Percentiles rank a stretch among this genome's conserved stretches.
Conservation (phyloP, 345 rosid genomes). For the Tarenaya hassleriana region DNA sequence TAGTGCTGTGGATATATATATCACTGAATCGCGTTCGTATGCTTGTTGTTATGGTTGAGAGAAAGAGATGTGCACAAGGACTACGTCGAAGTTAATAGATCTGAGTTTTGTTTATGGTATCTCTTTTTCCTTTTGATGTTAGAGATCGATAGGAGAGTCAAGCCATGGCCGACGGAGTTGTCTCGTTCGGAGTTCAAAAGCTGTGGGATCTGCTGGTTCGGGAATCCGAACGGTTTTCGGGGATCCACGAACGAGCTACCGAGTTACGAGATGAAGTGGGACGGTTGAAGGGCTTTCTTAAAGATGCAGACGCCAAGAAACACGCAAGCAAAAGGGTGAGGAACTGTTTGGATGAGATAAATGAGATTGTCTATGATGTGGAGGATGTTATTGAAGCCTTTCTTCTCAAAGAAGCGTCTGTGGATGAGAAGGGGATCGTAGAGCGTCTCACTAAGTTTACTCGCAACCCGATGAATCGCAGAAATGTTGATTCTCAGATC, state of each 20-base stretch:
- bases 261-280: constrained; percentile 20
- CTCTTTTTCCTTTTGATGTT: too few relatives aligned
- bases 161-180: constrained; percentile 39
- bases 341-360: constrained; percentile 27
- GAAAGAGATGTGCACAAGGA: too few relatives aligned
- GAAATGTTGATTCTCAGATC: constrained; percentile 11
- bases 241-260: constrained; percentile 21
- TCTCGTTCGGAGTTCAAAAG: constrained; percentile 23
- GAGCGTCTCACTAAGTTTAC: constrained; percentile 8
- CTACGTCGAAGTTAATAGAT: too few relatives aligned
- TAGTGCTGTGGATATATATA: too few relatives aligned
- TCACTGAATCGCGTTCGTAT: too few relatives aligned
- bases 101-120: too few relatives aligned
- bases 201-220: constrained; percentile 23
- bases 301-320: constrained; percentile 34
- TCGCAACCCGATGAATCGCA: constrained; percentile 4
- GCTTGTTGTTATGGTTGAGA: too few relatives aligned
- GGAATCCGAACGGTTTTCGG: constrained; percentile 25
- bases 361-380: constrained; percentile 21
- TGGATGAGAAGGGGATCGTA: neutral
- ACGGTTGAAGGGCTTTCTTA: constrained; percentile 32
- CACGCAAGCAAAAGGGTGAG: constrained; percentile 24
- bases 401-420: constrained; percentile 4
- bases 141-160: too few relatives aligned
- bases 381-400: constrained; percentile 28